Evolutionary conservation across 2,329 filamentous ascomycete genomes (phyloP).

Genomic region (Claviceps africana): DNA sequence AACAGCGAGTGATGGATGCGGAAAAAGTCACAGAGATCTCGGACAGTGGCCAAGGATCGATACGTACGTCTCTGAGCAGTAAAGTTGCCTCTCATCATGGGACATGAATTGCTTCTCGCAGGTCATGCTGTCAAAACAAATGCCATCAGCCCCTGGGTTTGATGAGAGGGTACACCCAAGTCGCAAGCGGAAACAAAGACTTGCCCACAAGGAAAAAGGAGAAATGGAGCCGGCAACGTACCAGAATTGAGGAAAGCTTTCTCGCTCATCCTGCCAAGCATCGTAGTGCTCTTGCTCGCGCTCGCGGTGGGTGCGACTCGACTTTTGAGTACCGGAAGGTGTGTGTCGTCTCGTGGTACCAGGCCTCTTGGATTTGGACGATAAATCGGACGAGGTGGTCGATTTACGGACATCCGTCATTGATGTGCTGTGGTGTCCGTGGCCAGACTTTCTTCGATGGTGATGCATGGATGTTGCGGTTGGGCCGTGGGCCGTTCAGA

Average conservation of each 20-base stretch:
- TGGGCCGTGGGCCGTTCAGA: neutral
- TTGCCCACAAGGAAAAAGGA: too few species aligned
- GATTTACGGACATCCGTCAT: slow-evolving; percentile 41
- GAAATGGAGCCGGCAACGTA: too few species aligned
- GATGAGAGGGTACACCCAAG: neutral
- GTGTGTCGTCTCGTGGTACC: slow-evolving; percentile 30
- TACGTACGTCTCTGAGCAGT: slow-evolving; percentile 50
- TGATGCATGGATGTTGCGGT: slow-evolving; percentile 34
- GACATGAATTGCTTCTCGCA: slow-evolving; percentile 54
- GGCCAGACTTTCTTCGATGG: slow-evolving; percentile 41
- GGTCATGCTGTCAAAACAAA: slow-evolving; percentile 37
- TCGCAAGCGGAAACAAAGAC: neutral
- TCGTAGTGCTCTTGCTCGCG: slow-evolving; percentile 35
- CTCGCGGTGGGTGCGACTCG: slow-evolving; percentile 36
- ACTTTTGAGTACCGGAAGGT: slow-evolving; percentile 27
- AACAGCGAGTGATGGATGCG: neutral
- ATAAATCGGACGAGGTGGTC: slow-evolving; percentile 27
- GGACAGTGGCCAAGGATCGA: too few species aligned
- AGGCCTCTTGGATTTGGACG: slow-evolving; percentile 34
- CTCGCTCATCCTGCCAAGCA: slow-evolving; percentile 42
- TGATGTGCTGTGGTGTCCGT: slow-evolving; percentile 36
- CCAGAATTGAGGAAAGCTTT: slow-evolving; percentile 53
- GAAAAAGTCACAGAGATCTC: too few species aligned
- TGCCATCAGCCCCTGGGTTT: neutral
- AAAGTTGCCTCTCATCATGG: slow-evolving; percentile 41